Percentiles rank a stretch among this genome's conserved stretches.
Conservation (phyloP, 2,329 filamentous ascomycete genomes). For the Exophiala oligosperma region DNA sequence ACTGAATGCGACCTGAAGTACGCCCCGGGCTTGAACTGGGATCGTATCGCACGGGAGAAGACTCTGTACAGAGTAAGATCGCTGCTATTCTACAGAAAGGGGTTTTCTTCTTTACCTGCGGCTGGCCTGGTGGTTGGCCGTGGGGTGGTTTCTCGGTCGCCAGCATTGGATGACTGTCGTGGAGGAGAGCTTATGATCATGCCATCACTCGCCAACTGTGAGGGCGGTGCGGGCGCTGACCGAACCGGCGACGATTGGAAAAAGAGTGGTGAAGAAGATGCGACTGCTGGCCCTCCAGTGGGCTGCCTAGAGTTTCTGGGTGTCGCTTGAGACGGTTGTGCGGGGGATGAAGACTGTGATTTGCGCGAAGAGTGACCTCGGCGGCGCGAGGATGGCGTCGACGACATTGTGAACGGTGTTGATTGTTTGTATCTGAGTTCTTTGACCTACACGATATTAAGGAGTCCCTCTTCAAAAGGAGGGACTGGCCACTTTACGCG, state of each 20-base stretch:
- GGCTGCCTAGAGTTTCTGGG: slow-evolving; percentile 38
- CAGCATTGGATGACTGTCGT: slow-evolving; percentile 39
- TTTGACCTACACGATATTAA: neutral
- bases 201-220: slow-evolving; percentile 33
- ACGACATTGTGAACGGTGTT: slow-evolving; percentile 30
- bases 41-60: slow-evolving; percentile 88
- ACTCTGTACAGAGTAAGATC: slow-evolving; percentile 59
- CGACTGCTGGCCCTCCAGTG: slow-evolving; percentile 38
- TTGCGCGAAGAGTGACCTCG: slow-evolving; percentile 43
- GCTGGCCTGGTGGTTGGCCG: slow-evolving; percentile 38
- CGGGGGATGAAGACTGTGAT: slow-evolving; percentile 41
- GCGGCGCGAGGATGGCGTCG: slow-evolving; percentile 44
- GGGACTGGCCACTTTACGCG: no score
- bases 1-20: slow-evolving; percentile 55
- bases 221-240: slow-evolving; percentile 40
- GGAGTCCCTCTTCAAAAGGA: neutral
- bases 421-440: neutral
- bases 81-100: neutral
- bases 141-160: slow-evolving; percentile 46
- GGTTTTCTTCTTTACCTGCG: slow-evolving; percentile 39
- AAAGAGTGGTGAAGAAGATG: slow-evolving; percentile 78
- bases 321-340: slow-evolving; percentile 34
- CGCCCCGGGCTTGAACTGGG: slow-evolving; percentile 85
- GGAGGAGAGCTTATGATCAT: slow-evolving; percentile 52
- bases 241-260: slow-evolving; percentile 64